These are phyloP conservation scores for Medakamo hakoo DNA, from an alignment of 139 green algal genomes.

Conservation along the genomic window DNA sequence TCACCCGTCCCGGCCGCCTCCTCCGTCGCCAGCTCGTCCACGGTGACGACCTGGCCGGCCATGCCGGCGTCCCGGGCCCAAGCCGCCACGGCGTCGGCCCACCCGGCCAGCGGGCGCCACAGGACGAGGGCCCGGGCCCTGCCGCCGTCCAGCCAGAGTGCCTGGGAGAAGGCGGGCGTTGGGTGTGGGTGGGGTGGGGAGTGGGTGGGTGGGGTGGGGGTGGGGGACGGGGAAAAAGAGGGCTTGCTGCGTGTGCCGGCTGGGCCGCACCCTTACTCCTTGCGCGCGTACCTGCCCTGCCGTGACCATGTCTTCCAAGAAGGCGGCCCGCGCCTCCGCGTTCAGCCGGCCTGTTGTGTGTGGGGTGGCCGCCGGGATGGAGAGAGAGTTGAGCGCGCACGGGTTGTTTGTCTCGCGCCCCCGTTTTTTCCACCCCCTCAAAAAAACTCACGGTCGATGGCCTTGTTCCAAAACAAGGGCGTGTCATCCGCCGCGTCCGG, in stretches of 20 bases:
- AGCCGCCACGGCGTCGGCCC: slow-evolving; percentile 27
- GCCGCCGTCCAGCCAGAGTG: slow-evolving; percentile 31
- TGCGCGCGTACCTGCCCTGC: too few relatives aligned
- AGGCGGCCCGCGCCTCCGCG: slow-evolving; percentile 15
- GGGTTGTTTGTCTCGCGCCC: background rate
- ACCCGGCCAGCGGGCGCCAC: slow-evolving; percentile 36
- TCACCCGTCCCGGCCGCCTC: background rate
- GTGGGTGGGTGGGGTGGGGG: too few relatives aligned
- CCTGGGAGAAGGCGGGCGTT: too few relatives aligned
- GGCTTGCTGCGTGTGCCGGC: too few relatives aligned
- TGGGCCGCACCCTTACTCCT: too few relatives aligned
- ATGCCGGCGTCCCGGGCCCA: slow-evolving; percentile 29
- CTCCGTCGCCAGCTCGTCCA: slow-evolving; percentile 24
- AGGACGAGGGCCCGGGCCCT: slow-evolving; percentile 25
- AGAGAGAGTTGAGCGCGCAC: background rate
- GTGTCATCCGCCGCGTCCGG: slow-evolving; percentile 23
- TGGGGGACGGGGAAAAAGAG: too few relatives aligned
- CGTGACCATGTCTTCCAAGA: slow-evolving; percentile 36
- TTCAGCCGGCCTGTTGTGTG: slow-evolving; percentile 41
- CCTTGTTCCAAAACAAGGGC: slow-evolving; percentile 39
- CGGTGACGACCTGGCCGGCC: slow-evolving; percentile 38
- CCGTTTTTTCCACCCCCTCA: background rate
- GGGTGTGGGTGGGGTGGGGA: too few relatives aligned
- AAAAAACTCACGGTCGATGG: slow-evolving; percentile 43
- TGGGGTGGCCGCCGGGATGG: too few relatives aligned